A percentile compares a stretch with the other conserved stretches of the same genome.
Evolutionary conservation across 2,329 filamentous ascomycete genomes (phyloP).

Genomic region (Aschersonia sp.): DNA sequence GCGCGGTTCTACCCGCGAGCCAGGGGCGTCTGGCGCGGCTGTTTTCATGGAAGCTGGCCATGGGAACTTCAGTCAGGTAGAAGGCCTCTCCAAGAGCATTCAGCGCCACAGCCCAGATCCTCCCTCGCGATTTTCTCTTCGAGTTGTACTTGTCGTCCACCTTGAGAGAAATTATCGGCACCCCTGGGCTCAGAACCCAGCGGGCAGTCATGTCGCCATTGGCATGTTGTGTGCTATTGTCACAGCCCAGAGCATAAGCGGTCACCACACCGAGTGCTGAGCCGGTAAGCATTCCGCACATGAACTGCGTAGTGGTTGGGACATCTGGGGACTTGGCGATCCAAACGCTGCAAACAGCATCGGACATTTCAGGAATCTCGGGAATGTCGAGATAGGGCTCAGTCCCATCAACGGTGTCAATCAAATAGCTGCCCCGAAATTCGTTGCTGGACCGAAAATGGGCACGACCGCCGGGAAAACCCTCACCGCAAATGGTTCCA

Average conservation of each 20-base stretch:
- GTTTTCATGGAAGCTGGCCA: constrained; percentile 32
- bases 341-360: constrained; percentile 72
- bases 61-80: constrained; percentile 62
- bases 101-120: constrained; percentile 83
- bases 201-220: constrained; percentile 72
- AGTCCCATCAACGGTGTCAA: constrained; percentile 42
- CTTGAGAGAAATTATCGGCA: constrained; percentile 73
- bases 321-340: constrained; percentile 70
- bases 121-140: constrained; percentile 52
- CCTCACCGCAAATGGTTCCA: constrained; percentile 75
- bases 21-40: constrained; percentile 53
- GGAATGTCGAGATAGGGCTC: constrained; percentile 62
- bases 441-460: constrained; percentile 67
- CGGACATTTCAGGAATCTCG: constrained; percentile 51
- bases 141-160: constrained; percentile 72
- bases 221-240: constrained; percentile 46
- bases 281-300: constrained; percentile 71
- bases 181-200: constrained; percentile 84
- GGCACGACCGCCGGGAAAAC: constrained; percentile 65
- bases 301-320: constrained; percentile 56
- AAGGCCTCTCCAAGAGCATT: constrained; percentile 90
- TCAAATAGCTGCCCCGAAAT: constrained; percentile 62
- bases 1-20: constrained; percentile 62
- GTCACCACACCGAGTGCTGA: constrained; percentile 75
- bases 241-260: constrained; percentile 59